Evolutionary conservation across 2,329 filamentous ascomycete species (phyloP).

Genomic region (Hymenotorrendiella dingleyae): DNA sequence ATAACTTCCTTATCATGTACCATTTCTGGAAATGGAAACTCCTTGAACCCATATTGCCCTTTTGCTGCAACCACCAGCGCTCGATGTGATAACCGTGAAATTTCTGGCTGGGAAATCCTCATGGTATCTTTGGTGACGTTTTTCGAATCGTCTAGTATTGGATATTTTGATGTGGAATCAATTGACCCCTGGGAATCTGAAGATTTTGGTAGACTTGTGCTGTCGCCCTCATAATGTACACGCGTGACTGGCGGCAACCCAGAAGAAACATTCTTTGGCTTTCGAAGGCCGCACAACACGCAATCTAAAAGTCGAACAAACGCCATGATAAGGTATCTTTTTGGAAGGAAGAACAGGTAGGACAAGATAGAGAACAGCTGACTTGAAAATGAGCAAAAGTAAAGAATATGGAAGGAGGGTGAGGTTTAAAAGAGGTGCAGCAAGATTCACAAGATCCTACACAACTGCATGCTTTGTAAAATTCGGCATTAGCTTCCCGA

Average conservation of each 20-base stretch:
- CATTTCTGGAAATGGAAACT: conserved; percentile 34
- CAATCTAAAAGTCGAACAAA: conserved; percentile 9
- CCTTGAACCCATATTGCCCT: conserved; percentile 15
- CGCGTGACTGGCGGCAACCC: background rate
- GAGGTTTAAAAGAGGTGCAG: too few species aligned
- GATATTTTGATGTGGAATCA: conserved; percentile 1
- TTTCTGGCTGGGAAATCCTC: too few species aligned
- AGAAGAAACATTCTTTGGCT: background rate
- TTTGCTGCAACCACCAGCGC: conserved; percentile 29
- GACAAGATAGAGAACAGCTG: background rate
- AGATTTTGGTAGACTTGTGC: conserved; percentile 3
- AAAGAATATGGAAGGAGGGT: too few species aligned
- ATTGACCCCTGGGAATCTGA: background rate
- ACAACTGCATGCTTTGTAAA: too few species aligned
- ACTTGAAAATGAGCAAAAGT: too few species aligned
- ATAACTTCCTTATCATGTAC: conserved; percentile 32
- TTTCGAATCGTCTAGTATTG: conserved; percentile 3
- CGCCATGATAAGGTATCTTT: conserved; percentile 2
- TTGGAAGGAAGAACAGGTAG: conserved; percentile 1
- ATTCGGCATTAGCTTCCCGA: too few species aligned
- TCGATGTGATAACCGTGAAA: too few species aligned
- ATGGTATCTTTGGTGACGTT: too few species aligned
- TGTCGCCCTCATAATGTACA: conserved; percentile 9
- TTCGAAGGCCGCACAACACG: conserved; percentile 6
- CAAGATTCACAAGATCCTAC: too few species aligned